These are phyloP conservation scores for Leccinum sublutescens DNA, from an alignment of 768 basidiomycete genomes.

Conservation along the genomic window DNA sequence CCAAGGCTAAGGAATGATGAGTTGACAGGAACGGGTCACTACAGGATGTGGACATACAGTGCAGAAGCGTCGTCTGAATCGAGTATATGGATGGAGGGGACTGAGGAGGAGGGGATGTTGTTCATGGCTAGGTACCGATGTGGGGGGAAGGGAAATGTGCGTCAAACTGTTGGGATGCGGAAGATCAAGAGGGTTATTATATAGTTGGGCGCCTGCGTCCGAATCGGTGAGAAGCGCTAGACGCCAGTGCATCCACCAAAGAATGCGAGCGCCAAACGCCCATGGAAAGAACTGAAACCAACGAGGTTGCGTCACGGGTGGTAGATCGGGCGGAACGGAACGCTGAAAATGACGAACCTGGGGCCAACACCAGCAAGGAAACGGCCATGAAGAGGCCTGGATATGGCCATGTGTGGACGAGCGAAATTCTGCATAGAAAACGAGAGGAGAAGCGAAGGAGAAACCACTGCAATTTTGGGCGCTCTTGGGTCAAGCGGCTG, in stretches of 20 bases:
- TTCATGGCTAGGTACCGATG: constrained; percentile 11
- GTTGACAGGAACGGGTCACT: neutral
- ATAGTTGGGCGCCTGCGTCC: constrained; percentile 9
- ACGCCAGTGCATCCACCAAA: constrained; percentile 12
- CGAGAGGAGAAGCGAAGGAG: neutral
- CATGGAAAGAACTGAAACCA: neutral
- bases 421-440: constrained; percentile 11
- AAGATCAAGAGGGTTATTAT: constrained; percentile 20
- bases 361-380: neutral
- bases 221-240: constrained; percentile 8
- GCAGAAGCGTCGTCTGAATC: constrained; percentile 8
- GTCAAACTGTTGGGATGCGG: constrained; percentile 7
- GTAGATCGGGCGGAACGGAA: neutral
- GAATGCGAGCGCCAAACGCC: constrained; percentile 3
- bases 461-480: too few species aligned
- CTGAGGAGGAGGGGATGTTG: constrained; percentile 1
- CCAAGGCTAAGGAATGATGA: constrained; percentile 16
- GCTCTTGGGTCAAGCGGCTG: neutral
- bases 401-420: neutral
- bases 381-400: neutral
- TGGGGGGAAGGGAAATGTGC: neutral
- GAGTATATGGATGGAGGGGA: constrained; percentile 22
- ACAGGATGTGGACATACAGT: constrained; percentile 18
- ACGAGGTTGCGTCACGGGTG: constrained; percentile 1
- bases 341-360: constrained; percentile 1